Evolutionary conservation across 2,329 filamentous ascomycete genomes (phyloP).

Genomic region (Colletotrichum sp.): DNA sequence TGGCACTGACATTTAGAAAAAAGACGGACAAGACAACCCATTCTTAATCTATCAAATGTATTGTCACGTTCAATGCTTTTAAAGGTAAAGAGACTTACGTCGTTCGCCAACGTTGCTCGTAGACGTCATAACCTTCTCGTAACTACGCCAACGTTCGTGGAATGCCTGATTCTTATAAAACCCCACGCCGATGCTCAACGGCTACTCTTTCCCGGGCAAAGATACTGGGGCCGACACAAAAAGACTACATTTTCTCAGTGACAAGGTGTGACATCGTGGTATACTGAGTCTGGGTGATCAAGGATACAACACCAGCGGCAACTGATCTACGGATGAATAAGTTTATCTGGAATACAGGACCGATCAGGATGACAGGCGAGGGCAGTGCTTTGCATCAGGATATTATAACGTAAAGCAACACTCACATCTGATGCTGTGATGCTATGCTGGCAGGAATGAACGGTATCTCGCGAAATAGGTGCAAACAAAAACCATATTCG

Average conservation of each 20-base stretch:
- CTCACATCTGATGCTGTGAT: not conserved
- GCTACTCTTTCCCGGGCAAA: not conserved
- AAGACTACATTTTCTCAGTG: not conserved
- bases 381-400: not conserved
- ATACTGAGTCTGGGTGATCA: not conserved
- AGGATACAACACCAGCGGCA: not conserved
- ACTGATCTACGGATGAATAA: not conserved
- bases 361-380: not conserved
- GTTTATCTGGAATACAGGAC: not conserved
- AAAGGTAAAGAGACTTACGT: not conserved
- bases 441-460: not conserved
- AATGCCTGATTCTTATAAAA: not conserved
- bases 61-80: not conserved
- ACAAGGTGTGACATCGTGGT: not conserved
- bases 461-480: not conserved
- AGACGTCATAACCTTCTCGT: not conserved
- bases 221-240: not conserved
- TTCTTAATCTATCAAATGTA: too few species aligned
- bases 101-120: not conserved
- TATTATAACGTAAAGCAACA: not conserved
- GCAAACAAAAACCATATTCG: fast-evolving
- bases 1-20: too few species aligned
- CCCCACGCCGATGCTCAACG: not conserved
- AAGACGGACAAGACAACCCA: too few species aligned
- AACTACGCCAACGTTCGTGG: not conserved